phyloP scores from a whole-genome alignment of 2,329 filamentous ascomycete species.

The Pseudopyricularia cyperi region DNA sequence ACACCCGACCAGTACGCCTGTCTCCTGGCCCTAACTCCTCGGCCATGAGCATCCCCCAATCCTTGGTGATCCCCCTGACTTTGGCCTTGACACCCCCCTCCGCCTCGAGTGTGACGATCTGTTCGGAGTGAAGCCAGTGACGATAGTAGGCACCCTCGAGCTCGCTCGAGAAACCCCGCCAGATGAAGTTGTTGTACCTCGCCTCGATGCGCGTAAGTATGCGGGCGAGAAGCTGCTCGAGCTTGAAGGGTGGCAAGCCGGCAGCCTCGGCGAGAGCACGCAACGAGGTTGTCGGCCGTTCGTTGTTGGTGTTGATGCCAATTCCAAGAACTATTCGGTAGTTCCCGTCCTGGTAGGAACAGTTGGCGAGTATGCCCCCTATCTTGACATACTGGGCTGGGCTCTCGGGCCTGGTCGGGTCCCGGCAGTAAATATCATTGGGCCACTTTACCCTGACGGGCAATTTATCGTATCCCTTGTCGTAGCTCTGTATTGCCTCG shows the following conservation, averaged over 20 bases:
- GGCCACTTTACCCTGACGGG: conserved; percentile 93
- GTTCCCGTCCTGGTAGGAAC: conserved; percentile 59
- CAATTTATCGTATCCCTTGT: conserved; percentile 57
- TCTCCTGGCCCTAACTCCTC: conserved; percentile 71
- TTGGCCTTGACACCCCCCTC: conserved; percentile 62
- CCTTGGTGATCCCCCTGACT: conserved; percentile 78
- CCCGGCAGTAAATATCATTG: conserved; percentile 77
- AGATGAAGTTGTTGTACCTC: conserved; percentile 63
- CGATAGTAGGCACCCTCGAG: conserved; percentile 70
- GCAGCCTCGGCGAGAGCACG: conserved; percentile 51
- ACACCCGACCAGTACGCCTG: conserved; percentile 60
- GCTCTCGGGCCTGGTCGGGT: conserved; percentile 40
- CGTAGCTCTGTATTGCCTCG: conserved; percentile 70
- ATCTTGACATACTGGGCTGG: conserved; percentile 64
- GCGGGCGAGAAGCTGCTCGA: conserved; percentile 71
- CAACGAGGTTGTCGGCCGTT: conserved; percentile 75
- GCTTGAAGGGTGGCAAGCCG: conserved; percentile 42
- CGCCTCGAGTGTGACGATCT: conserved; percentile 61
- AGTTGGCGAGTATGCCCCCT: conserved; percentile 85
- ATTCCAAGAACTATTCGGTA: conserved; percentile 82
- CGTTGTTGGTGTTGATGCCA: conserved; percentile 76
- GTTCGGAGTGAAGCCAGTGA: conserved; percentile 74
- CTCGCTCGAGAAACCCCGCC: conserved; percentile 57
- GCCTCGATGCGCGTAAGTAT: conserved; percentile 68
- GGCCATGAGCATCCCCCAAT: conserved; percentile 77